Base-by-base conservation (phyloP, 139 green algal genomes). In the Tetratostichococcus sp. region DNA sequence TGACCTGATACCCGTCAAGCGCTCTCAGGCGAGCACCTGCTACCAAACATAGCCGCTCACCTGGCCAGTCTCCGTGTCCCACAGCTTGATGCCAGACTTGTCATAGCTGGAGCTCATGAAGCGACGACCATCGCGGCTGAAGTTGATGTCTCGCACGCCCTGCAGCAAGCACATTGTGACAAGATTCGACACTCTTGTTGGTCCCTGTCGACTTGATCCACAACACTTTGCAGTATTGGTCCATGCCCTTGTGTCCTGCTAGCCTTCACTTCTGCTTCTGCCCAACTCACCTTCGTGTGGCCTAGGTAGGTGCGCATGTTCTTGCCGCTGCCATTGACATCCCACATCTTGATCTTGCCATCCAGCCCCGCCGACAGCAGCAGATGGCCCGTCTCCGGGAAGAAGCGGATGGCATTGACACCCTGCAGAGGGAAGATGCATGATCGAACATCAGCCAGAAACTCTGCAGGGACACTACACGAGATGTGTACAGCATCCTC, bases 281-380 rank as follows among this genome's bases (percentile, higher is more conserved):
- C 2, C 14, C 19, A 62, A 28, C 43, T 22, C 43, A 84, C 83
- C 82, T 97, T 97, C 39, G 78, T 85, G 88, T 98, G 95, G 4
- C 94, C 96, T 72, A 95, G 78, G 89, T 99, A 99, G 2, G 94
- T 97, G 50, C 93, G 86, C 93, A 98, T 96, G 86, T 91, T 97
- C 85, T 97, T 97, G 35, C 87, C 75, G 22, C 74, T 85, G 69
- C 82, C 80, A 35, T 87, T 79, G 33, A 97, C 94, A 74, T 99
- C 95, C 96, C 96, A 99, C 35, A 99, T 97, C 86, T 99, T 99
- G 80, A 97, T 83, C 73, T 94, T 92, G 76, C 86, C 92, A 68
- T 98, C 95, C 86, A 98, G 86, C 4, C 91, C 90, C 6, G 93
- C 95, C 2, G 90, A 96, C 33, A 98, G 89, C 73, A 99, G 86